Conservation (phyloP, 2,329 filamentous ascomycete genomes). For the Didymosphaeria variabile region DNA sequence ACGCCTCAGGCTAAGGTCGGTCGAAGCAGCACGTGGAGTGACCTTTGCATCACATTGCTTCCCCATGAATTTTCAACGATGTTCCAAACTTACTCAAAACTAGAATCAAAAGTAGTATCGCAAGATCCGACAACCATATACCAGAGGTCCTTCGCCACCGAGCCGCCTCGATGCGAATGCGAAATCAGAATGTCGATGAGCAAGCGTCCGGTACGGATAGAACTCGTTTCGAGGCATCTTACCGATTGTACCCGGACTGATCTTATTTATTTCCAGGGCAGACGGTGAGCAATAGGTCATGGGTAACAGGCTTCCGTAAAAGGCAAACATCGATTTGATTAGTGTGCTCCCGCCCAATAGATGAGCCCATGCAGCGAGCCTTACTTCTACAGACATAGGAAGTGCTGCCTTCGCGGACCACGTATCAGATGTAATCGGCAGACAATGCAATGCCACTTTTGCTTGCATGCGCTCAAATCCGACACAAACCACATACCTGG, state of each 20-base stretch:
- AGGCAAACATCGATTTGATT: neutral
- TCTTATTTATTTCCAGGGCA: neutral
- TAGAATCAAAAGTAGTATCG: neutral
- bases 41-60: neutral
- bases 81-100: neutral
- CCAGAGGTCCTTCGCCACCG: neutral
- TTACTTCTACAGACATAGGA: neutral
- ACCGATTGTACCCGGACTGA: neutral
- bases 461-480: neutral
- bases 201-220: neutral
- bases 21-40: slow-evolving; percentile 2
- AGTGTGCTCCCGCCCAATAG: neutral
- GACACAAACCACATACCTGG: neutral
- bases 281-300: neutral
- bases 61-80: neutral
- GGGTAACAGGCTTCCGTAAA: neutral
- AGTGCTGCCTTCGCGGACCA: neutral
- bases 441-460: neutral
- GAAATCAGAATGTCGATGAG: neutral
- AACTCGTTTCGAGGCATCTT: neutral
- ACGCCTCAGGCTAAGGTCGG: neutral
- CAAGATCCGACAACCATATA: neutral
- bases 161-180: neutral
- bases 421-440: neutral
- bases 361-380: neutral